These are phyloP conservation scores for Erigeron philadelphicus DNA, from an alignment of 140 eudicot genomes.

Conservation along the genomic window DNA sequence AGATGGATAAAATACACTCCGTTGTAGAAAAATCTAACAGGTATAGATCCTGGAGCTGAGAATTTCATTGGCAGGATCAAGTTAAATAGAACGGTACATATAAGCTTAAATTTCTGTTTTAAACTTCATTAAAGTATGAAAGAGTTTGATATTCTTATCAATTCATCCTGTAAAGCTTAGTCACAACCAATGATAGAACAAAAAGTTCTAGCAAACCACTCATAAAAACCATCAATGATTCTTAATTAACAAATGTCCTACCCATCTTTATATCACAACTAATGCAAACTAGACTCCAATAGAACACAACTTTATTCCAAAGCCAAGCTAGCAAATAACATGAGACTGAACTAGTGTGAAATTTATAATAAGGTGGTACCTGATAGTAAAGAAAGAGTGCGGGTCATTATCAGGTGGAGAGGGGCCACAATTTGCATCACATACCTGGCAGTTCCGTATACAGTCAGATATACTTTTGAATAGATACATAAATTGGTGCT, in stretches of 20 bases:
- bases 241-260: no score
- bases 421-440: conserved; percentile 11
- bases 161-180: no score
- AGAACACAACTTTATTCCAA: neutral
- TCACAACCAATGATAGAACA: no score
- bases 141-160: neutral
- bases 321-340: neutral
- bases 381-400: conserved; percentile 2
- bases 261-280: neutral
- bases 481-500: no score
- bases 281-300: neutral
- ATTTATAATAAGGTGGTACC: neutral
- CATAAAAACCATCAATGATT: no score
- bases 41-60: neutral
- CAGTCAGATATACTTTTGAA: neutral
- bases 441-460: conserved; percentile 26
- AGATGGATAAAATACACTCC: conserved; percentile 1
- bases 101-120: neutral
- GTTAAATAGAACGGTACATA: neutral
- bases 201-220: no score
- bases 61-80: neutral
- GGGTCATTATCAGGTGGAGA: conserved; percentile 15
- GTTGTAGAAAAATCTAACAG: neutral
- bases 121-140: neutral
- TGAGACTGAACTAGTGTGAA: neutral